Evolutionary conservation across 2,329 filamentous ascomycete species (phyloP), one percentile per base, ranked within the genome.

Genomic region (Aureobasidium uvarum): DNA sequence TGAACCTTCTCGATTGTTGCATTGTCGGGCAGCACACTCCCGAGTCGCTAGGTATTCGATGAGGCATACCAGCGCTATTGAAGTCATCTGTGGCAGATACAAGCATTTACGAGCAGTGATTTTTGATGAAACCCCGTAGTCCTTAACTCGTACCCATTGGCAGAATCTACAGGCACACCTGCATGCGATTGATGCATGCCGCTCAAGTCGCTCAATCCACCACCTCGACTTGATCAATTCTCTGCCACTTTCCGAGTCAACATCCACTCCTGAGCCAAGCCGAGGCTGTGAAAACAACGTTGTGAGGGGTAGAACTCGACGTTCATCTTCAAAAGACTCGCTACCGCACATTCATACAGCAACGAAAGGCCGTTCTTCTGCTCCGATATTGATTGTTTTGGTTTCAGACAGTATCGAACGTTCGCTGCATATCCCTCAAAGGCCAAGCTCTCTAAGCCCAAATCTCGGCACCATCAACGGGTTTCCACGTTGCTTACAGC

Each of bases 381-480:
- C 28, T 51, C 20, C 46, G 33, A 20, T 63, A 52, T 63, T 63
- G 48, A 54, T 63, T 63, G 60, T 63, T 54, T 63, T 45, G 33
- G 46, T 54, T 36, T 54, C 43, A 28, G 23, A 25, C 14, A 43
- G 25, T 54, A 63, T 63, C 45, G 60, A 23, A 63, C 46, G 46
- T 63, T 54, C n/a, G 46, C 28, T 51, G 28, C 33, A 63, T 43
- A 54, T 54, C 60, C 25, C 60, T 63, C 48, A 54, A 33, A 54
- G 23, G 50, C 31, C 50, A 54, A 54, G 50, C 31, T 52, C 31
- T 52, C 18, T 20, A 33, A 51, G 58, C 45, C 7, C 41, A 36
- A 50, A 50, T 46, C 45, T 46, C 43, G 58, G 58, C 11, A 43
- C 13, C 28, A 54, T 23, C 48, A 54, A 63, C 60, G 60, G 50